Base-by-base conservation (phyloP, 164 flowering plant genomes). In the Santalum album region DNA sequence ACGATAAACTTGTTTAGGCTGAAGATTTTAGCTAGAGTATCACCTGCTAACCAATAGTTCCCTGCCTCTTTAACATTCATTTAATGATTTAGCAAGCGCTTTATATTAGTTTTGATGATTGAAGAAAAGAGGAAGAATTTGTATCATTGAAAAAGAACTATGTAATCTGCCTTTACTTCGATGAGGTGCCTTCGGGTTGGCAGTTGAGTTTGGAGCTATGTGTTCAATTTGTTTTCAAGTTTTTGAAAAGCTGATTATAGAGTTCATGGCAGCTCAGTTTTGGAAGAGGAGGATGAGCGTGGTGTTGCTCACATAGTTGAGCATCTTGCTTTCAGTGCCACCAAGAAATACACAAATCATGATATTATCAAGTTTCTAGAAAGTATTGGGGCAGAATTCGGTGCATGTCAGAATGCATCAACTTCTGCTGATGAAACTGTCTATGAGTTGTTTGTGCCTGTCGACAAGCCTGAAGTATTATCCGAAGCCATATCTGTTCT, bases 251-350 rank as follows among this genome's bases (percentile, higher is more conserved):
- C 63, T 71, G 45, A 65, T 36, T 60, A 27, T 57, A 25, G 45
- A 44, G 27, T 66, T 60, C 53, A 22, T 75, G 83, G 76, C 97
- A 90, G 98, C 65, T 91, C 98, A 77, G 90, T 91, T 72, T 70
- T 86, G 78, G 98, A 91, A 75, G 98, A 87, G 76, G 96, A 91
- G 65, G 84, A 84, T 57, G 96, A 91, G 61, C 87, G 96, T 32
- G 98, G 98, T 55, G 98, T 91, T 67, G 98, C 98, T 65, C 98
- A 91, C 67, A 81, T 91, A 55, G 92, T 87, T 48, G 96, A 87
- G 76, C 98, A 91, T 73, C 92, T 91, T 57, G 96, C 98, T 26
- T 91, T 91, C 71, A 86, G 95, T 70, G 98, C 98, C 39, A 91
- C 98, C 18, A 60, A 65, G 63, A 91, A 75, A 32, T 91, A 87